Percentiles rank a stretch among this genome's conserved stretches.
phyloP scores from a whole-genome alignment of 192 early-diverging fungal genomes.

The Entomortierella beljakovae region DNA sequence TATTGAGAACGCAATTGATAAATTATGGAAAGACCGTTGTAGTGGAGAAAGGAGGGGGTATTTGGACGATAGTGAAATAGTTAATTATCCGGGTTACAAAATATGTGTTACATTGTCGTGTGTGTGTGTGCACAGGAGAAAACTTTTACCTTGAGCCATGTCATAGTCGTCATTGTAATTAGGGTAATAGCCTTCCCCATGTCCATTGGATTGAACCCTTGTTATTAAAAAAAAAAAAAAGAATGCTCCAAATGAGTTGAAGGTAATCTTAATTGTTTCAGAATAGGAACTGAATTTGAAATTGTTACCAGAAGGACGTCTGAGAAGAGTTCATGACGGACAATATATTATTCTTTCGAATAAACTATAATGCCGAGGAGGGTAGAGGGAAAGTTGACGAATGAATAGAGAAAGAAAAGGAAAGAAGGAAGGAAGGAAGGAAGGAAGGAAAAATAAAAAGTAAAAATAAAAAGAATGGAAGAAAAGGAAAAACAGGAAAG shows the following conservation, averaged over 20 bases:
- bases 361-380: too few species aligned
- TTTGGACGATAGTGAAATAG: neutral
- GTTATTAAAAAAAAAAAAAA: neutral
- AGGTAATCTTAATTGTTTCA: neutral
- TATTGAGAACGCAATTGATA: too few species aligned
- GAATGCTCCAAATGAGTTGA: neutral
- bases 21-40: neutral
- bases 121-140: too few species aligned
- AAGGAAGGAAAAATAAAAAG: neutral
- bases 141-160: neutral
- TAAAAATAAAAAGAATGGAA: neutral
- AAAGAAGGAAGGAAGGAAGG: neutral
- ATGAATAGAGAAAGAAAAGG: too few species aligned
- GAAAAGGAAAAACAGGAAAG: slow-evolving; percentile 4
- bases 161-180: neutral
- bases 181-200: neutral
- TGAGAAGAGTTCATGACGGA: slow-evolving; percentile 22
- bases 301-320: slow-evolving; percentile 14
- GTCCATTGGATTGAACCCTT: neutral
- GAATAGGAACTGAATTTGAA: neutral
- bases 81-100: too few species aligned
- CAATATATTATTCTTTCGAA: too few species aligned
- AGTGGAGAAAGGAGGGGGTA: neutral
- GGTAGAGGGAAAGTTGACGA: too few species aligned
- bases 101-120: too few species aligned